phyloP scores from a whole-genome alignment of 345 rosid species.

The Lagerstroemia speciosa region DNA sequence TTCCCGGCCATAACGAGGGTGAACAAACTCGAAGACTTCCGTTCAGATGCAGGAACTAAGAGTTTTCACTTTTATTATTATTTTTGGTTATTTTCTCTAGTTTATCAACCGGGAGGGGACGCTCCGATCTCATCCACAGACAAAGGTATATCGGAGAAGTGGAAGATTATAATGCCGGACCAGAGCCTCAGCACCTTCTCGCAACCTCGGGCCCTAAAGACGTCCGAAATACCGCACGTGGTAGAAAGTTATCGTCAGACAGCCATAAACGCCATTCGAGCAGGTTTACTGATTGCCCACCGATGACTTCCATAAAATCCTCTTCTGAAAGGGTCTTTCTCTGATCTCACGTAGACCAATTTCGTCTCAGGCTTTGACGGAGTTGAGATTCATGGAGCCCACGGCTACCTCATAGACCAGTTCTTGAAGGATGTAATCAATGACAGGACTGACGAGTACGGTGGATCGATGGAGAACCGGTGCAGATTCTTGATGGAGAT shows the following conservation, averaged over 20 bases:
- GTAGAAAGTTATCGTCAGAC: conserved; percentile 4
- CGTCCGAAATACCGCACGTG: neutral
- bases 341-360: neutral
- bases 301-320: neutral
- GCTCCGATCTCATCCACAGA: conserved; percentile 31
- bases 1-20: neutral
- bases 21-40: neutral
- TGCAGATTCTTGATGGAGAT: conserved; percentile 13
- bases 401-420: conserved; percentile 16
- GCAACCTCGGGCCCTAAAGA: conserved; percentile 6
- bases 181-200: neutral
- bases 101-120: conserved; percentile 12
- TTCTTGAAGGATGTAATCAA: conserved; percentile 15
- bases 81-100: neutral
- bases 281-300: conserved; percentile 9
- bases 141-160: conserved; percentile 24
- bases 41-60: neutral
- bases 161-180: conserved; percentile 27
- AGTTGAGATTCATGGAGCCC: conserved; percentile 12
- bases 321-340: too few relatives aligned
- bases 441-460: conserved; percentile 9
- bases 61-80: neutral
- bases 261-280: conserved; percentile 25
- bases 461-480: conserved; percentile 8
- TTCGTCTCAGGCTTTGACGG: conserved; percentile 5